A percentile compares a stretch with the other conserved stretches of the same genome.
These are phyloP conservation scores for Dipteronia sinensis DNA, from an alignment of 345 rosid genomes.

Conservation along the genomic window DNA sequence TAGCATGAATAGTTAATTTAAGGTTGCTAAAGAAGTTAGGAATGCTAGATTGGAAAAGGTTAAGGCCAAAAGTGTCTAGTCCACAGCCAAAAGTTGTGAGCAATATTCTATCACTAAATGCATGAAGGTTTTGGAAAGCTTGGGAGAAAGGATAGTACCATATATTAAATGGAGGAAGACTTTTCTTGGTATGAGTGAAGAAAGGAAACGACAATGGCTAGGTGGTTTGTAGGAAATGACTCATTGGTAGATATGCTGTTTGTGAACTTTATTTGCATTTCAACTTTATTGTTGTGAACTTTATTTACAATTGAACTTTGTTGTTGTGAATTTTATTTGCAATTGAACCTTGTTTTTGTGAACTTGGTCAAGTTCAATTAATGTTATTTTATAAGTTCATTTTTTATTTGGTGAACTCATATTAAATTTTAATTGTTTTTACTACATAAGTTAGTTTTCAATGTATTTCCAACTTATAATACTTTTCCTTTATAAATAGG, in stretches of 20 bases:
- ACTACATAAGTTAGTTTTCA: not conserved
- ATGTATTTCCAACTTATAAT: not conserved
- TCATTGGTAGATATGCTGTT: not conserved
- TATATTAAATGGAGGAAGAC: not conserved
- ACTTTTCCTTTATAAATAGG: not conserved
- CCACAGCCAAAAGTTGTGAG: not conserved
- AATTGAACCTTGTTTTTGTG: not conserved
- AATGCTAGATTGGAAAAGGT: not conserved
- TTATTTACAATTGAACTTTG: too few species aligned
- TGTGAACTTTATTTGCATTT: too few species aligned
- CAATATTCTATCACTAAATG: not conserved
- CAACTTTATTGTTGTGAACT: too few species aligned
- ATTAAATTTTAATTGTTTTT: not conserved
- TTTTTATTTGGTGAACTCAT: not conserved
- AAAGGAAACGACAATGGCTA: not conserved
- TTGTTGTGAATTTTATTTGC: too few species aligned
- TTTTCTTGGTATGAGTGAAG: not conserved
- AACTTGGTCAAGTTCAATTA: not conserved
- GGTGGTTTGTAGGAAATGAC: not conserved
- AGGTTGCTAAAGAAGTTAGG: not conserved
- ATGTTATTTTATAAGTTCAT: not conserved
- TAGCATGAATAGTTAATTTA: too few species aligned
- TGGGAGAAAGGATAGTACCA: not conserved
- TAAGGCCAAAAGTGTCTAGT: not conserved
- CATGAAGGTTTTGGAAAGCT: not conserved